Evolutionary conservation across 768 basidiomycete species (phyloP).

Genomic region (Leccinellum albellum): DNA sequence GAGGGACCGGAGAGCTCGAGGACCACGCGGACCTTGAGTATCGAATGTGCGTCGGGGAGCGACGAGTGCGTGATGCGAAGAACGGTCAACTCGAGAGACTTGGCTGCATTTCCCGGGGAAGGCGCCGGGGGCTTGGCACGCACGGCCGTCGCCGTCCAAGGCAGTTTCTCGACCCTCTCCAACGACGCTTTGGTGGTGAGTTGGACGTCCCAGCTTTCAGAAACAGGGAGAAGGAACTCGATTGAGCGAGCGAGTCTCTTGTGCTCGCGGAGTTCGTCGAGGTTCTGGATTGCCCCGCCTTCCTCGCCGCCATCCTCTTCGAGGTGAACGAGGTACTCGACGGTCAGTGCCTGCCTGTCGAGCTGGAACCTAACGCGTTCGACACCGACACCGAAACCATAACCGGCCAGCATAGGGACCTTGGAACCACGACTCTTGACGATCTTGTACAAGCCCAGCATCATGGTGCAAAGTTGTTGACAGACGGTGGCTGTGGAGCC

Average conservation of each 20-base stretch:
- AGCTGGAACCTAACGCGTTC: slow-evolving; percentile 77
- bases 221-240: slow-evolving; percentile 74
- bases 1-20: slow-evolving; percentile 79
- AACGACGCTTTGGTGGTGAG: slow-evolving; percentile 72
- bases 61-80: slow-evolving; percentile 71
- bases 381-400: slow-evolving; percentile 78
- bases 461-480: slow-evolving; percentile 85
- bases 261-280: slow-evolving; percentile 70
- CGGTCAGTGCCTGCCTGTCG: slow-evolving; percentile 74
- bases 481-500: slow-evolving; percentile 59
- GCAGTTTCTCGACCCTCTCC: slow-evolving; percentile 64
- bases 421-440: slow-evolving; percentile 71
- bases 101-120: slow-evolving; percentile 28
- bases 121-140: slow-evolving; percentile 37
- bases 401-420: slow-evolving; percentile 71
- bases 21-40: slow-evolving; percentile 75
- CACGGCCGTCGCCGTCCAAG: slow-evolving; percentile 65
- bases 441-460: slow-evolving; percentile 76
- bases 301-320: slow-evolving; percentile 42
- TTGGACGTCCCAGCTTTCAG: slow-evolving; percentile 85
- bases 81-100: slow-evolving; percentile 48
- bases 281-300: slow-evolving; percentile 34
- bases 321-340: slow-evolving; percentile 82
- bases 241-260: slow-evolving; percentile 69
- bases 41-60: slow-evolving; percentile 66